Base-by-base conservation (phyloP, 352 stramenopile species). In the Globisporangium nunn region DNA sequence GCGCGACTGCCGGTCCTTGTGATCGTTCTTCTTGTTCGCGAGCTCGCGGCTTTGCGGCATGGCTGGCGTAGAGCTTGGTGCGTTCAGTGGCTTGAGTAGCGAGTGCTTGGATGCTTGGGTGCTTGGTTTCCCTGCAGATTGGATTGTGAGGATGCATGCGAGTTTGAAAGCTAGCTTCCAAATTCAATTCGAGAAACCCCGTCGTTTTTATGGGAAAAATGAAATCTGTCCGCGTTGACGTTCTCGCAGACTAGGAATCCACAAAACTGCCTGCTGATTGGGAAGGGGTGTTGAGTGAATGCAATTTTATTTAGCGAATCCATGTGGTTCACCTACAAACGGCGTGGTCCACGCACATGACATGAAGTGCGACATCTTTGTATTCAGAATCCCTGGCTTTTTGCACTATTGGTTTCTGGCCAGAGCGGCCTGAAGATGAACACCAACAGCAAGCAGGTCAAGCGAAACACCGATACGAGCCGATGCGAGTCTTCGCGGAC, bases 21-120 rank as follows among this genome's bases (percentile, higher is more conserved):
- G 65, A 59, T 85, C 77, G 66, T 88, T 91, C 72, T 90, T 93
- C 72, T 93, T 93, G 71, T 86, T 93, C 41, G 70, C 52, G 50
- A 91, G 71, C 59, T 91, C 79, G 46, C 81, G 84, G 67, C 81
- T 91, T 56, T 85, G 69, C 41, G 84, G 77, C 84, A 93, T 93
- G 17, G 4, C n/a, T 35, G 44, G 8, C 1, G 8, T 40, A 1
- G 35, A 28, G 43, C 17, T 28, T 49, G 44, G n/a, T 31, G 44
- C 0, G 43, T 23, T 23, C 23, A 10, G 41, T 15, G 2, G 18
- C 14, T 23, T 28, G 41, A 23, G 23, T 1, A 23, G 23, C 23
- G 23, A 23, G 23, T 23, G 23, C 10, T 47, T 47, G 41, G 14
- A 18, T 41, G 35, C 61, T 23, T 2, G 40, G 6, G 10, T 49